phyloP scores from a whole-genome alignment of 2,329 filamentous ascomycete genomes.

The Colletotrichum cordylinicola region DNA sequence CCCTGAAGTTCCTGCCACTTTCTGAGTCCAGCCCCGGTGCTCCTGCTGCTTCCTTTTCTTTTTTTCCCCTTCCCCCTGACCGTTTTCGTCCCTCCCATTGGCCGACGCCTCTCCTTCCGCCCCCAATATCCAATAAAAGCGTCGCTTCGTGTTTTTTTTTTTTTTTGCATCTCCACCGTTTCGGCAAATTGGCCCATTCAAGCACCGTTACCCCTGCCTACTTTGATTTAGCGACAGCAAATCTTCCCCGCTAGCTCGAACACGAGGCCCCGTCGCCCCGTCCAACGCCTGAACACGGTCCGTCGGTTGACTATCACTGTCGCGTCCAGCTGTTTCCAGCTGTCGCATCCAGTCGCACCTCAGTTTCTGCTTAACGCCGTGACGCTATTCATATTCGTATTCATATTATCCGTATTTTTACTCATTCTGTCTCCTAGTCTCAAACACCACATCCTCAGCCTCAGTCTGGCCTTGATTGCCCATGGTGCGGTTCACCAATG shows the following conservation, averaged over 20 bases:
- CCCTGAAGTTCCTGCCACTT: not conserved
- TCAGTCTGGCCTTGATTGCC: not conserved
- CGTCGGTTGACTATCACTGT: not conserved
- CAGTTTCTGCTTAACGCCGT: not conserved
- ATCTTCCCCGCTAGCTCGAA: slow-evolving; percentile 11
- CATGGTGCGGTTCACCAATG: not conserved
- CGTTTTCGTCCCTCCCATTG: not conserved
- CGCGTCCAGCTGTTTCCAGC: not conserved
- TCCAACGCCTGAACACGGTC: not conserved
- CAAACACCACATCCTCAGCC: not conserved
- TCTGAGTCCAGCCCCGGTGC: not conserved
- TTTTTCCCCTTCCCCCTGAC: not conserved
- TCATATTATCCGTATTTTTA: not conserved
- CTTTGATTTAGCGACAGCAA: not conserved
- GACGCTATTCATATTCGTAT: not conserved
- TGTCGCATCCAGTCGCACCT: not conserved
- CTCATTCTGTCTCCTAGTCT: not conserved
- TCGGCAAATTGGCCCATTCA: slow-evolving; percentile 28
- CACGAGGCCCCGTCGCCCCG: slow-evolving; percentile 14
- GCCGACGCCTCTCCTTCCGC: not conserved
- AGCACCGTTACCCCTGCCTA: slow-evolving; percentile 11
- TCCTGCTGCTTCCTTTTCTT: not conserved
- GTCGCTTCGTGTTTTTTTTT: not conserved
- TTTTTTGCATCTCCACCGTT: not conserved
- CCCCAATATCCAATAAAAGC: slow-evolving; percentile 5